Percentiles rank a stretch among this genome's conserved stretches.
These are phyloP conservation scores for Boletus subcaerulescens DNA, from an alignment of 768 basidiomycete genomes.

Conservation along the genomic window DNA sequence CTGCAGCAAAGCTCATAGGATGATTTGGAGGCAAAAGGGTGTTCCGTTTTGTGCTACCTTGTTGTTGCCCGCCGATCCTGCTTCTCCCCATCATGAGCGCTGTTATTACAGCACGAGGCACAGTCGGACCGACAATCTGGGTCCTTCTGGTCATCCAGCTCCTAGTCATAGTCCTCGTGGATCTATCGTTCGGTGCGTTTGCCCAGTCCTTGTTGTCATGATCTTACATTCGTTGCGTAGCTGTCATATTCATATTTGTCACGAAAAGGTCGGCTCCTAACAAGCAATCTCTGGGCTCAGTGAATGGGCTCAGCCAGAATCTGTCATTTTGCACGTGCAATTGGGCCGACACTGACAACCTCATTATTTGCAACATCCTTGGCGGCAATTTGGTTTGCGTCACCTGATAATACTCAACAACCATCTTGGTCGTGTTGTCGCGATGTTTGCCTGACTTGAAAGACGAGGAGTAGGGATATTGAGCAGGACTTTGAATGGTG, in stretches of 20 bases:
- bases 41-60: conserved; percentile 37
- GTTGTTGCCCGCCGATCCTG: conserved; percentile 37
- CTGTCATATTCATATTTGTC: conserved; percentile 51
- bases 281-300: conserved; percentile 50
- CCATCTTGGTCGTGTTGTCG: conserved; percentile 19
- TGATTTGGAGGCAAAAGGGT: conserved; percentile 40
- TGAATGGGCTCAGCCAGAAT: conserved; percentile 55
- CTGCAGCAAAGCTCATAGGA: conserved; percentile 36
- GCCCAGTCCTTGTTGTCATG: not conserved
- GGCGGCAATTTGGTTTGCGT: conserved; percentile 52
- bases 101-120: conserved; percentile 30
- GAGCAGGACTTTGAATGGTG: not conserved
- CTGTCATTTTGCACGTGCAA: conserved; percentile 28
- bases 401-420: conserved; percentile 33
- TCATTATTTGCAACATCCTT: conserved; percentile 36
- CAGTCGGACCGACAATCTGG: conserved; percentile 37
- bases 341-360: no score
- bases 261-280: conserved; percentile 52
- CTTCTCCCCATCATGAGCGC: conserved; percentile 45
- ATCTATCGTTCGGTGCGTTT: conserved; percentile 41
- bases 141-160: conserved; percentile 33
- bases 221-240: conserved; percentile 19
- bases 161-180: conserved; percentile 31
- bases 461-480: not conserved
- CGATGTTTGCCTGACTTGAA: conserved; percentile 22